Evolutionary conservation across 148 eudicot species (phyloP), one percentile per base, ranked within the genome.

Genomic region (Silene conica): DNA sequence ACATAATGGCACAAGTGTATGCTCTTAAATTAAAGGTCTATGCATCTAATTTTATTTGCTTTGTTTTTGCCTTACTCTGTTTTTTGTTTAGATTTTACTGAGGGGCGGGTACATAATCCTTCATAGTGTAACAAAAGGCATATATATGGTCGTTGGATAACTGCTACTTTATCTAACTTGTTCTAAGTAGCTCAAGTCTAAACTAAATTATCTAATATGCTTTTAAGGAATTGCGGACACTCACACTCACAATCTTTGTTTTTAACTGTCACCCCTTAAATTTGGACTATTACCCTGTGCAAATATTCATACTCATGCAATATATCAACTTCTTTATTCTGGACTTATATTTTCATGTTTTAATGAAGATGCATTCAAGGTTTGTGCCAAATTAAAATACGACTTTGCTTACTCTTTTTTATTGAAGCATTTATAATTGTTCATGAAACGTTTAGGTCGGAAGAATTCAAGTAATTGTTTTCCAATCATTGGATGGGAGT

Each of bases 331-430:
- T 77, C 86, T 96, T 74, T 97, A 96, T 85, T 77, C 97, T 75
- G 99, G 99, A 26, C 88, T 96, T 85, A 96, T 96, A 85, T 96
- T 96, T 83, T 96, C 99, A 16, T 96, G 99, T 82, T 96, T 96
- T 69, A 90, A 89, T 87, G 97, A 92, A 89, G 99, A 96, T 85
- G 91, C 80, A 8, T 82, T 79, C 73, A 96, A 92, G 97, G 99
- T 96, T 77, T 52, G 96, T 82, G 64, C 75, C 52, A 46, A 73
- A 14, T 11, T 72, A 10, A 48, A 19, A 7, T 69, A 12, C 55
- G 21, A 1, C 14, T 20, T 16, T 48, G 25, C 55, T 6, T n/a
- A 45, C 46, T 25, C 70, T 26, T 38, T 6, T 1, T 38, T 38
- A 38, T 38, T 59, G 12, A 15, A 56, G 45, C 21, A 28, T 72